Evolutionary conservation across 352 stramenopile genomes (phyloP), one percentile per base, ranked within the genome.

Genomic region (Pythium dissotocum): DNA sequence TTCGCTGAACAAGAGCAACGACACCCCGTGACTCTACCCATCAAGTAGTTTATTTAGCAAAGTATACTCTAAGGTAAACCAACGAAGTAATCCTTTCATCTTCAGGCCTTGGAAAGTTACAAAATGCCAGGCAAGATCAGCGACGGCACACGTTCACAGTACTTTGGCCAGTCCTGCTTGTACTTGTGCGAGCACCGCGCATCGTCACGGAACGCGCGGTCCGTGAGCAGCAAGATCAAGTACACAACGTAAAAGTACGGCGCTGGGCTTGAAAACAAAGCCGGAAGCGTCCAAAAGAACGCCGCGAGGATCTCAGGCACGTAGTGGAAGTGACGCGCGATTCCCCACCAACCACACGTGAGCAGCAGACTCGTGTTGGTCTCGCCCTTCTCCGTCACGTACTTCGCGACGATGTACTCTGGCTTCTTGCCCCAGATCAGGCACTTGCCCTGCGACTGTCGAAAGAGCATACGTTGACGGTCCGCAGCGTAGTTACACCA

Each of bases 401-500:
- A 99, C 54, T 89, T 82, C 10, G 97, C 97, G 21, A 89, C 82
- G 69, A 99, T 98, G 69, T 89, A 97, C 64, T 94, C 74, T n/a
- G 96, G 87, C 40, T 82, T 77, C 54, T 93, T 88, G 48, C 95
- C 95, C 95, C 95, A 99, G 58, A 99, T 85, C 28, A 75, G 78
- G 65, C 83, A 88, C 63, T 98, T 87, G 69, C 94, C 95, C 24
- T 96, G 73, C 0, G 70, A 88, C 12, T 77, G 67, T 30, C 97
- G 90, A 74, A 99, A 99, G 18, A 93, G 61, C 76, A 98, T 90
- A 54, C 97, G 88, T 82, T 99, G 93, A 16, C 86, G 80, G 73
- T 99, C 97, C 9, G 94, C 90, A 40, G 96, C 90, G 74, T 98
- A 99, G 78, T 99, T 99, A 61, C 97, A 77, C 54, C 79, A 92